Evolutionary conservation across 2,329 filamentous ascomycete species (phyloP).

Genomic region (Colletotrichum zoysiae): DNA sequence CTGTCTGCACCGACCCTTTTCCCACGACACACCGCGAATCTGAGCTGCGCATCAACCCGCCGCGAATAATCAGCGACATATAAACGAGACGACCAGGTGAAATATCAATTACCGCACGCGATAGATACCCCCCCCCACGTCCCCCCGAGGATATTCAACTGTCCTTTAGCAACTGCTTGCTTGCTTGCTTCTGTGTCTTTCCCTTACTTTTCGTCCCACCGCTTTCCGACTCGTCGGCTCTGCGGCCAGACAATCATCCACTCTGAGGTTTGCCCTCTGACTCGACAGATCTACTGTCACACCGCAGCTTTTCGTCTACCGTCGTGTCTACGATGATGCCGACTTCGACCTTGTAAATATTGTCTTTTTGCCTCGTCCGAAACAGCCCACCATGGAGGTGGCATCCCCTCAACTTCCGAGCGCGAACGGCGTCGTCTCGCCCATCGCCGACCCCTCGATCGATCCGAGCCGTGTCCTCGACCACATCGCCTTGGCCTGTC

Average conservation of each 20-base stretch:
- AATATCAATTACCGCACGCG: constrained; percentile 21
- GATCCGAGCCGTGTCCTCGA: constrained; percentile 79
- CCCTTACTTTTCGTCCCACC: constrained; percentile 16
- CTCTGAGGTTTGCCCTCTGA: constrained; percentile 30
- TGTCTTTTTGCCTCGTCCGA: constrained; percentile 40
- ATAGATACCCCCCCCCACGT: constrained; percentile 32
- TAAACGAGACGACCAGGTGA: constrained; percentile 23
- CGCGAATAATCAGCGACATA: constrained; percentile 18
- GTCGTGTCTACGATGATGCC: constrained; percentile 39
- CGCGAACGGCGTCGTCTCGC: constrained; percentile 60
- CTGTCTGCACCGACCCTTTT: constrained; percentile 1
- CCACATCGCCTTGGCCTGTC: constrained; percentile 77
- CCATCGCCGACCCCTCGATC: constrained; percentile 65
- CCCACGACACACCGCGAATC: constrained; percentile 18
- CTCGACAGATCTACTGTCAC: constrained; percentile 31
- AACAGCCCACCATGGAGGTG: constrained; percentile 62
- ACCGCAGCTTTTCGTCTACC: not conserved
- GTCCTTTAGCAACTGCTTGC: constrained; percentile 29
- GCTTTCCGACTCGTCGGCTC: constrained; percentile 21
- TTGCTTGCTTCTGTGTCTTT: constrained; percentile 16
- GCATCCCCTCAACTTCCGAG: constrained; percentile 60
- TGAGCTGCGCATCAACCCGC: constrained; percentile 24
- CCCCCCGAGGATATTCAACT: constrained; percentile 16
- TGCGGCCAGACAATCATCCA: constrained; percentile 25
- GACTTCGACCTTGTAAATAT: constrained; percentile 36